Base-by-base conservation (phyloP, 495 filamentous ascomycete genomes). In the Apodospora peruviana region DNA sequence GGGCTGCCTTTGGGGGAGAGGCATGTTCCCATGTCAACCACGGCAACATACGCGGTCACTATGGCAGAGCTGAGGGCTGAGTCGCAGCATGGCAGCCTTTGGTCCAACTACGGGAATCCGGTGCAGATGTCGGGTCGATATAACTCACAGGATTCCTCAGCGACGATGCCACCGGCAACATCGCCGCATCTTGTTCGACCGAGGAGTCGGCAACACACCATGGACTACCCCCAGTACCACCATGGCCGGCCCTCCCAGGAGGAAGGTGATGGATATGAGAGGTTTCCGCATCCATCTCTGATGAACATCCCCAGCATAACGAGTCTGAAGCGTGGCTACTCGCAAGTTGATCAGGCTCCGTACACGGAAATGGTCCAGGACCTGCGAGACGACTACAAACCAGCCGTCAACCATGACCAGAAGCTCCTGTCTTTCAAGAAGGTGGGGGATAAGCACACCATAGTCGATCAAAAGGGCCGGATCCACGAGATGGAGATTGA, bases 401-500 rank as follows among this genome's bases (percentile, higher is more conserved):
- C 74, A 16, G 66, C 70, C 17, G 74, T 76, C 39, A 76, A 73
- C 47, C 75, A 78, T 50, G 77, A 79, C 64, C 76, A 81, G 54
- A 74, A 78, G 55, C 61, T 81, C 18, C 65, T 81, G 9, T 76
- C 73, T 37, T 81, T 81, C 57, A 65, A 66, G 53, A 73, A 69
- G 51, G 58, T 72, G 24, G 73, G 68, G 41, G 75, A 79, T 57
- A 78, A 78, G 64, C 74, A 77, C 58, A 79, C 76, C 45, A 72
- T 79, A 17, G 64, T 78, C 53, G 77, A 81, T 52, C 59, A 66
- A 32, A 73, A 77, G 60, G 77, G 76, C 16, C 70, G 75, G 40
- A 71, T 77, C 54, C 73, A 77, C 56, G 69, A 76, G 45, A 73
- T 79, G 37, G 76, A 79, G 45, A 73, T 95, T 19, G 79, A 86